Evolutionary conservation across 495 filamentous ascomycete species (phyloP).

Genomic region (Talaromyces wortmannii): DNA sequence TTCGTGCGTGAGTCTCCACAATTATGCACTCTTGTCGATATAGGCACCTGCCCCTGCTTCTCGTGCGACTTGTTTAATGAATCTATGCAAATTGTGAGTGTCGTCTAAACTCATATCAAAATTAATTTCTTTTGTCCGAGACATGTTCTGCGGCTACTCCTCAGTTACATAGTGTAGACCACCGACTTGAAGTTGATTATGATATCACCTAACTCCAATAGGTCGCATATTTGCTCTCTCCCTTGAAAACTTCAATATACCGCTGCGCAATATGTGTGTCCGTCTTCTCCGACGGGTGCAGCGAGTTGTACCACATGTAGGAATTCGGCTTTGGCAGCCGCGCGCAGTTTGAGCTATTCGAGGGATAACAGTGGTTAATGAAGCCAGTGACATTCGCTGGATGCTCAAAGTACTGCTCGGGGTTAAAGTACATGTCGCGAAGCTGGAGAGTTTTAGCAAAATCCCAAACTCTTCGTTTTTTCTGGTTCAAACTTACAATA

Average conservation of each 20-base stretch:
- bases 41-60: too few relatives aligned
- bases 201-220: slow-evolving; percentile 24
- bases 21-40: too few relatives aligned
- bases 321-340: slow-evolving; percentile 23
- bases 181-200: too few relatives aligned
- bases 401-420: slow-evolving; percentile 45
- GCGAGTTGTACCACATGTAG: slow-evolving; percentile 53
- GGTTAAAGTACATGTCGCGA: slow-evolving; percentile 54
- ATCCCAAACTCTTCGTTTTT: background rate
- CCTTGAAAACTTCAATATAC: slow-evolving; percentile 53
- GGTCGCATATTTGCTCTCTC: slow-evolving; percentile 50
- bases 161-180: too few relatives aligned
- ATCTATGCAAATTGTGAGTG: too few relatives aligned
- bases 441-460: slow-evolving; percentile 23
- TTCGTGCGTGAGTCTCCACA: too few relatives aligned
- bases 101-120: too few relatives aligned
- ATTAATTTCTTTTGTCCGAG: background rate
- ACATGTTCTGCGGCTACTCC: background rate
- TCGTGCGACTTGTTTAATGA: too few relatives aligned
- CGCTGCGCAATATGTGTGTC: slow-evolving; percentile 46
- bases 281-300: slow-evolving; percentile 60
- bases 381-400: slow-evolving; percentile 58
- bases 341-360: slow-evolving; percentile 21
- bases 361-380: slow-evolving; percentile 42
- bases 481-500: slow-evolving; percentile 36